These are phyloP conservation scores for Gracilaria domingensis DNA, from an alignment of 23 red algal species.

Conservation along the genomic window DNA sequence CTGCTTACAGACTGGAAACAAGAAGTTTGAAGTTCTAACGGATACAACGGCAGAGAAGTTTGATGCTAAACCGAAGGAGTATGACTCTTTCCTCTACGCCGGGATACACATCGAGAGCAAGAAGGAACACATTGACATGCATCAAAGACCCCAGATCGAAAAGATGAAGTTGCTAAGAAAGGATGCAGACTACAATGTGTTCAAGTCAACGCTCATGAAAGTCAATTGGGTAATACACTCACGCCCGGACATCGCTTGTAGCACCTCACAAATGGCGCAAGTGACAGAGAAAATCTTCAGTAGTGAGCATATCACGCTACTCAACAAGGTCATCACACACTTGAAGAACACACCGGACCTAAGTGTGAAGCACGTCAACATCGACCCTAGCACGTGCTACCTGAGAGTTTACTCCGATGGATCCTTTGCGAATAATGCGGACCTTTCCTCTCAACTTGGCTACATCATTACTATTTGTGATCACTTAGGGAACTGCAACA, in stretches of 20 bases:
- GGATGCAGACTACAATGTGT: neutral
- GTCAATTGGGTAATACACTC: no score
- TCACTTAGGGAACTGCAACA: neutral
- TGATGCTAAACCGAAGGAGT: no score
- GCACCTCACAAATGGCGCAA: neutral
- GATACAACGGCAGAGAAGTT: no score
- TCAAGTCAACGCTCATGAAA: neutral
- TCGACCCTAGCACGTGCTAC: neutral
- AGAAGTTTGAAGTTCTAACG: no score
- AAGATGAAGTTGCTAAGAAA: neutral
- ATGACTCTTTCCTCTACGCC: no score
- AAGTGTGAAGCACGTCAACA: neutral
- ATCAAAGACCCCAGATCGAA: neutral
- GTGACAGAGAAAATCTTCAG: constrained; percentile 2
- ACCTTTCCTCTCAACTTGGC: neutral
- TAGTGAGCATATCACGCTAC: neutral
- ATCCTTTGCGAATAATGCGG: no score
- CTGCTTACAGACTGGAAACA: no score
- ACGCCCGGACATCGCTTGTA: neutral
- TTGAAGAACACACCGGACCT: neutral
- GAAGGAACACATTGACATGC: neutral
- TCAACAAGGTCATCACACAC: constrained; percentile 1
- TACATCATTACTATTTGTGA: neutral
- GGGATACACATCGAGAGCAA: neutral
- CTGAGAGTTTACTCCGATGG: constrained; percentile 1